Conservation (phyloP, 139 green algal genomes). For the Micromonas commoda region DNA sequence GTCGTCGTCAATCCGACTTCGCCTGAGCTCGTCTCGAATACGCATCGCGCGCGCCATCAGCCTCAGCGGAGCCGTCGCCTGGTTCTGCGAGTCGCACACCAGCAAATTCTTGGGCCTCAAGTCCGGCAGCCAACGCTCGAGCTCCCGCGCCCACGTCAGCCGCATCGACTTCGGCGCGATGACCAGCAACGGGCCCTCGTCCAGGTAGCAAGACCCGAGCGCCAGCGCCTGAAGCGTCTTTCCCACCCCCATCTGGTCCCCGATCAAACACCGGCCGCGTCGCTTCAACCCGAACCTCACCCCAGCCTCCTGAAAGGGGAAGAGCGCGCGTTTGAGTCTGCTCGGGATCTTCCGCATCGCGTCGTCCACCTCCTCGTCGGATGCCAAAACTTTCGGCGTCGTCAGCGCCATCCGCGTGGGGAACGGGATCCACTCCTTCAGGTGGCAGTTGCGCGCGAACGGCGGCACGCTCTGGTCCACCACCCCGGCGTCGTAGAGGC, state of each 20-base stretch:
- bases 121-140: slow-evolving; percentile 86
- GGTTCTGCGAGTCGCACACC: slow-evolving; percentile 29
- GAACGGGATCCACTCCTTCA: no score
- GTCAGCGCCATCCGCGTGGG: no score
- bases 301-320: slow-evolving; percentile 43
- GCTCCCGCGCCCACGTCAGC: slow-evolving; percentile 87
- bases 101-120: slow-evolving; percentile 56
- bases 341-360: not conserved
- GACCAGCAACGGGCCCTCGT: slow-evolving; percentile 86
- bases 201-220: slow-evolving; percentile 70
- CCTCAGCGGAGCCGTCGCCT: not conserved
- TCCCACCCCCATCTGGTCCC: slow-evolving; percentile 78
- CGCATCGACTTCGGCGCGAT: slow-evolving; percentile 78
- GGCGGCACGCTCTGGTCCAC: no score
- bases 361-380: not conserved
- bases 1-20: not conserved
- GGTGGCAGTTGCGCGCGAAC: no score
- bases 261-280: slow-evolving; percentile 71
- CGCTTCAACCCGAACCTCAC: slow-evolving; percentile 69
- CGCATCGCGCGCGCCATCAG: not conserved
- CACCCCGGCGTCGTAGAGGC: no score
- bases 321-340: not conserved
- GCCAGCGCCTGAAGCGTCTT: slow-evolving; percentile 71
- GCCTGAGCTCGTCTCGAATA: no score
- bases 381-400: not conserved